Conservation (phyloP, 179 eudicot species). For the Vitellaria paradoxa region DNA sequence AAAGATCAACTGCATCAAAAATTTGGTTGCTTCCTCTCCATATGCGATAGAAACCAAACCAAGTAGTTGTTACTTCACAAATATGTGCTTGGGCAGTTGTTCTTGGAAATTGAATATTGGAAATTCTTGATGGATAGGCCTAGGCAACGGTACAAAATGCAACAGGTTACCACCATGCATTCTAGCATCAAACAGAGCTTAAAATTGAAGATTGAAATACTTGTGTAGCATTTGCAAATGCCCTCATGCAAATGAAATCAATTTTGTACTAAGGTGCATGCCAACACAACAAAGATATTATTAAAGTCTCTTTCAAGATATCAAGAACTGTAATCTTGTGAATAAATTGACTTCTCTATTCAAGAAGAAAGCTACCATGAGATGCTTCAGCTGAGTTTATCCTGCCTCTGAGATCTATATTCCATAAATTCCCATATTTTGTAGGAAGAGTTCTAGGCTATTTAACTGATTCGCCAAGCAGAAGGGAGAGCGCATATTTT, state of each 20-base stretch:
- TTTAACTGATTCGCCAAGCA: too few species aligned
- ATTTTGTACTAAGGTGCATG: background rate
- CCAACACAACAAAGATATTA: background rate
- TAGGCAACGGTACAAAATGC: slow-evolving; percentile 23
- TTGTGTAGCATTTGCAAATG: background rate
- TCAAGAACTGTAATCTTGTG: background rate
- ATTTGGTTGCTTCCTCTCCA: slow-evolving; percentile 64
- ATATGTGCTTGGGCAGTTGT: slow-evolving; percentile 67
- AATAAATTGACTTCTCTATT: background rate
- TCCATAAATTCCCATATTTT: background rate
- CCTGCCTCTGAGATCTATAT: background rate
- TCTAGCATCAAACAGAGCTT: background rate
- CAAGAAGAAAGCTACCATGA: background rate
- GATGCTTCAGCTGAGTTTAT: slow-evolving; percentile 1
- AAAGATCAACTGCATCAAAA: slow-evolving; percentile 77
- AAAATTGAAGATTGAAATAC: background rate
- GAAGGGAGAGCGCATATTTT: too few species aligned
- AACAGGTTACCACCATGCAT: slow-evolving; percentile 7
- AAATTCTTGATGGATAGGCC: slow-evolving; percentile 73
- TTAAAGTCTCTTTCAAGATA: background rate
- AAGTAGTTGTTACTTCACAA: slow-evolving; percentile 89
- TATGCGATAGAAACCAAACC: slow-evolving; percentile 90
- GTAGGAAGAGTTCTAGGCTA: background rate
- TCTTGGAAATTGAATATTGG: slow-evolving; percentile 31
- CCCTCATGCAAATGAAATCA: background rate